phyloP scores from a whole-genome alignment of 768 basidiomycete species.

The Panellus pusillus region DNA sequence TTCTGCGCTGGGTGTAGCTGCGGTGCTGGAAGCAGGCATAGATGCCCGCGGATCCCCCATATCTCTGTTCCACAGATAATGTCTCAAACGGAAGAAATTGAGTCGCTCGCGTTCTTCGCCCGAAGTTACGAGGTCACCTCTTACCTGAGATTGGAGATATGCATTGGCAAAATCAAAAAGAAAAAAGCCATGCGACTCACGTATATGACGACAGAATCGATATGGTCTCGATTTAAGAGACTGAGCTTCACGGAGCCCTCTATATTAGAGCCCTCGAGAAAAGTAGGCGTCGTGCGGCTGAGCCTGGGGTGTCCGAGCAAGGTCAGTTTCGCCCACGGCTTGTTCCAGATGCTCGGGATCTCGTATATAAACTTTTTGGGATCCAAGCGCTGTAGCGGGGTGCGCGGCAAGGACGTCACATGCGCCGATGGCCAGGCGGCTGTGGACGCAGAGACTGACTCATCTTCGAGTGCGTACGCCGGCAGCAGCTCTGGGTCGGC shows the following conservation, averaged over 20 bases:
- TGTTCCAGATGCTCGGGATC: slow-evolving; percentile 3
- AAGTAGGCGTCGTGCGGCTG: slow-evolving; percentile 8
- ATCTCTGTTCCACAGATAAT: not conserved
- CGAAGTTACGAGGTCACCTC: slow-evolving; percentile 7
- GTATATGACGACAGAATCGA: slow-evolving; percentile 4
- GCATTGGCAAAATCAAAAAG: no score
- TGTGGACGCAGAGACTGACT: not conserved
- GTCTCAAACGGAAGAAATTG: not conserved
- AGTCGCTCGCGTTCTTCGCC: slow-evolving; percentile 4
- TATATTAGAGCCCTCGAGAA: slow-evolving; percentile 9
- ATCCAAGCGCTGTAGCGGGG: not conserved
- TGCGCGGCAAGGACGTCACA: no score
- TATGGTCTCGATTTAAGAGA: slow-evolving; percentile 1
- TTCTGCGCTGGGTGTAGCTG: not conserved
- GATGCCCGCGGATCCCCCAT: slow-evolving; percentile 14
- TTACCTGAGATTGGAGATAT: not conserved
- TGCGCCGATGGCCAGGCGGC: not conserved
- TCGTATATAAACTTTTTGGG: slow-evolving; percentile 15
- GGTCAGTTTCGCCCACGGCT: slow-evolving; percentile 11
- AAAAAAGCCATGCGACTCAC: not conserved
- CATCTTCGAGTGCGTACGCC: not conserved
- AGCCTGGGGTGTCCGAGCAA: slow-evolving; percentile 3
- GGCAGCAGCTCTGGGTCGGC: not conserved
- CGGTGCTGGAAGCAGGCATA: not conserved
- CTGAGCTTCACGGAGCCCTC: slow-evolving; percentile 7